Percentiles rank a stretch among this genome's conserved stretches.
These are phyloP conservation scores for Colletotrichum sp. DNA, from an alignment of 2,329 filamentous ascomycete genomes.

Conservation along the genomic window DNA sequence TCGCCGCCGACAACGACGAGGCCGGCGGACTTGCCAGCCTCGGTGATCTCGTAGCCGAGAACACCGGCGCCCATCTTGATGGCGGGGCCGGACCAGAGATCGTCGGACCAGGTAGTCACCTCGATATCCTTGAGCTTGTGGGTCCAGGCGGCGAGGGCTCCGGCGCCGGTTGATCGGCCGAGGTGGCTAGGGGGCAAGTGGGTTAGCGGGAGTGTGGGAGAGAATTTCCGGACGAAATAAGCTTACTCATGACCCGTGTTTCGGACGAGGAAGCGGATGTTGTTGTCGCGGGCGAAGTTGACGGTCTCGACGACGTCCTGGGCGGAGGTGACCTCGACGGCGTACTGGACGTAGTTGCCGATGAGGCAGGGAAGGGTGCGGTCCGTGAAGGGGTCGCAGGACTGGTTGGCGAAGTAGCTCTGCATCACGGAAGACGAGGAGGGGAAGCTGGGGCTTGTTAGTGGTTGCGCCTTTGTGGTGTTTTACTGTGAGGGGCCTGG, in stretches of 20 bases:
- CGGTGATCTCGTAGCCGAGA: constrained; percentile 47
- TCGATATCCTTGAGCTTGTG: constrained; percentile 45
- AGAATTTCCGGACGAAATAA: constrained; percentile 12
- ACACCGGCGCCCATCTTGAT: constrained; percentile 60
- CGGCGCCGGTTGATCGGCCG: constrained; percentile 42
- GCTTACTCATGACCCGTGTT: constrained; percentile 37
- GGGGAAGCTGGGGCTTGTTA: constrained; percentile 29
- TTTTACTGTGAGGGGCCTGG: not conserved
- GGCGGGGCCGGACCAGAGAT: constrained; percentile 53
- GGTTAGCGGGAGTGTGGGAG: not conserved
- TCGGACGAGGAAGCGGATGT: constrained; percentile 39
- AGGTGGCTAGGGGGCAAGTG: constrained; percentile 34
- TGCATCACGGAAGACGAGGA: constrained; percentile 46
- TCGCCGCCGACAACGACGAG: constrained; percentile 50
- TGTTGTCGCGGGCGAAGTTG: constrained; percentile 41
- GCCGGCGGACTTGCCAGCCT: constrained; percentile 5
- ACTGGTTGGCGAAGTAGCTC: constrained; percentile 40
- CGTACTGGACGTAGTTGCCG: constrained; percentile 47
- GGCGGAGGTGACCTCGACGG: constrained; percentile 35
- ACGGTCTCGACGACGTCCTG: constrained; percentile 37
- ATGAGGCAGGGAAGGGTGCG: constrained; percentile 43
- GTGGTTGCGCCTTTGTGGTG: not conserved
- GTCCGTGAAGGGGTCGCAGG: constrained; percentile 42
- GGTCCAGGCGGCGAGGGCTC: constrained; percentile 44
- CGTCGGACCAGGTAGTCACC: constrained; percentile 42